A percentile compares a stretch with the other conserved stretches of the same genome.
Conservation (phyloP, 2,329 filamentous ascomycete species). For the Paecilomyces dactylethromorphus region DNA sequence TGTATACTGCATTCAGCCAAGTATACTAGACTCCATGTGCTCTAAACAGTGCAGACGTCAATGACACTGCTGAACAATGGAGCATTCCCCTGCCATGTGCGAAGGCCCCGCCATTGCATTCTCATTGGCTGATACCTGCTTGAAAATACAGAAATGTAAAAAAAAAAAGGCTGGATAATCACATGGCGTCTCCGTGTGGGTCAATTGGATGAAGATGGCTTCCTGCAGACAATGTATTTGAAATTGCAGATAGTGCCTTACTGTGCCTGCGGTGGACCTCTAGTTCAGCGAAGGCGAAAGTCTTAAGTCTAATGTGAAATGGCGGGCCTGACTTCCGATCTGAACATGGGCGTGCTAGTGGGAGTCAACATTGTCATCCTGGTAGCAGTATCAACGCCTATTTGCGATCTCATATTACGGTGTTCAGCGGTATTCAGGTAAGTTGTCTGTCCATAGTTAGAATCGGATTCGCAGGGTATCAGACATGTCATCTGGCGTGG, state of each 20-base stretch:
- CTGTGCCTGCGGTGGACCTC: not conserved
- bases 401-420: not conserved
- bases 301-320: not conserved
- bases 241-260: not conserved
- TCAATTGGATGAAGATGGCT: not conserved
- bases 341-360: not conserved
- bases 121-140: not conserved
- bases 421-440: not conserved
- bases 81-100: not conserved
- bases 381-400: not conserved
- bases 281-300: not conserved
- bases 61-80: not conserved
- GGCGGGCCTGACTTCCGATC: not conserved
- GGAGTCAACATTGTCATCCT: not conserved
- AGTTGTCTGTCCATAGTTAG: not conserved
- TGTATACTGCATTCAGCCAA: not conserved
- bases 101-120: not conserved
- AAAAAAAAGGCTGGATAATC: not conserved
- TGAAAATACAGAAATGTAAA: not conserved
- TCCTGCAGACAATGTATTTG: not conserved
- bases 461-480: not conserved
- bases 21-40: not conserved
- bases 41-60: not conserved
- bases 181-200: not conserved
- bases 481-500: not conserved